phyloP scores from a whole-genome alignment of 306 rosid genomes.

The Prunus persica region DNA sequence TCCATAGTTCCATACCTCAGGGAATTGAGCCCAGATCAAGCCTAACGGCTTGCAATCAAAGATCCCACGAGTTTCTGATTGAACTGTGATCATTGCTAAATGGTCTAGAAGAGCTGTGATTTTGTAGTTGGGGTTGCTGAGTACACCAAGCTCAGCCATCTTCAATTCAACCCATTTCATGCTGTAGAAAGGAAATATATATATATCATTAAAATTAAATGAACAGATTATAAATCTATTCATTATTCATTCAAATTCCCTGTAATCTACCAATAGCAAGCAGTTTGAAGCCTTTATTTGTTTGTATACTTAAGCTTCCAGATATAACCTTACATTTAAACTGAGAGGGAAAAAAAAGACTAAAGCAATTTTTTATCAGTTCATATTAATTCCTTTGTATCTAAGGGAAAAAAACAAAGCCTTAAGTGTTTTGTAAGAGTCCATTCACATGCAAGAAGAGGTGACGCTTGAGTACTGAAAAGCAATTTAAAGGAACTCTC shows the following conservation, averaged over 20 bases:
- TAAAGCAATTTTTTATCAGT: neutral
- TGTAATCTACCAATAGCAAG: neutral
- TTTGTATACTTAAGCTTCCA: neutral
- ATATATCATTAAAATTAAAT: neutral
- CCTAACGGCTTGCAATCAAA: slow-evolving; percentile 98
- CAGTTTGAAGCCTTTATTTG: neutral
- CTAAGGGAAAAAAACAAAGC: neutral
- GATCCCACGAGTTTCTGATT: slow-evolving; percentile 70
- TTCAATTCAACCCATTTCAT: slow-evolving; percentile 89
- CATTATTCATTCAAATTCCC: neutral
- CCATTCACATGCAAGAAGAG: neutral
- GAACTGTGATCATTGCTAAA: slow-evolving; percentile 92
- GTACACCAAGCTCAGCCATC: slow-evolving; percentile 95
- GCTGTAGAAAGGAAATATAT: slow-evolving; percentile 42
- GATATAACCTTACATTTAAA: neutral
- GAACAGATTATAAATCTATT: neutral
- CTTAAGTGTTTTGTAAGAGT: neutral
- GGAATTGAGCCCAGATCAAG: slow-evolving; percentile 91
- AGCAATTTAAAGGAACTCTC: neutral
- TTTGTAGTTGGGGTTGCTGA: slow-evolving; percentile 89
- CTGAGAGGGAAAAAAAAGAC: neutral
- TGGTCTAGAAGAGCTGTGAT: slow-evolving; percentile 90
- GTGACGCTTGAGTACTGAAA: neutral
- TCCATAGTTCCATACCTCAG: slow-evolving; percentile 57
- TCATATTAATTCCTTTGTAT: neutral